Conservation (phyloP, 1,284 basidiomycete species). For the Pseudozyma sp. region DNA sequence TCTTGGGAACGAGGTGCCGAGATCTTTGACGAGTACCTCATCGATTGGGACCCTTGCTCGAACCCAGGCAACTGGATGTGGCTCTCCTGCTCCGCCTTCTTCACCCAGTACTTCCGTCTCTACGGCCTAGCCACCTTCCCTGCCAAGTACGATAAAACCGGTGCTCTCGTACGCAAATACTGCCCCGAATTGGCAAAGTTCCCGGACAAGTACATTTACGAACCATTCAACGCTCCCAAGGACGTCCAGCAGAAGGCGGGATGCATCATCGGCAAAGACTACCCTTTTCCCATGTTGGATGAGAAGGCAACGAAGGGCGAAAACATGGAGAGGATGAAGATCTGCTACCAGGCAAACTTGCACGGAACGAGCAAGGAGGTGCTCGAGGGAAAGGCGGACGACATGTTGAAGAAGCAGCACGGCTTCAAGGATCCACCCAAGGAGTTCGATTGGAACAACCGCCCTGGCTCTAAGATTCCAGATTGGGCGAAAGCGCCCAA, state of each 20-base stretch:
- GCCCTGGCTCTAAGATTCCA: slow-evolving; percentile 46
- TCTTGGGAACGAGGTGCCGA: slow-evolving; percentile 74
- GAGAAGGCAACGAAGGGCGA: slow-evolving; percentile 60
- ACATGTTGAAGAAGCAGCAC: slow-evolving; percentile 53
- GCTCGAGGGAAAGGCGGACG: slow-evolving; percentile 56
- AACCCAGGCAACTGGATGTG: slow-evolving; percentile 73
- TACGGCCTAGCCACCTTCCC: slow-evolving; percentile 71
- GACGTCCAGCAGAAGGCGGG: slow-evolving; percentile 59
- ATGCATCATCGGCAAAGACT: slow-evolving; percentile 62
- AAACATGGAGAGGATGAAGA: slow-evolving; percentile 52
- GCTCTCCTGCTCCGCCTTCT: slow-evolving; percentile 72
- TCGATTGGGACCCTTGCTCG: slow-evolving; percentile 71
- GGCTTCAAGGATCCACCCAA: slow-evolving; percentile 41
- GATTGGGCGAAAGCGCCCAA: slow-evolving; percentile 55
- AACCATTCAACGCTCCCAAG: slow-evolving; percentile 54
- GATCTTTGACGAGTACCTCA: slow-evolving; percentile 71
- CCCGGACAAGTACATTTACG: slow-evolving; percentile 63
- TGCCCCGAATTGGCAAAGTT: slow-evolving; percentile 68
- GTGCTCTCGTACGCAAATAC: slow-evolving; percentile 71
- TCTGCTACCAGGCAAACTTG: slow-evolving; percentile 47
- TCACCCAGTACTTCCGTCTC: slow-evolving; percentile 68
- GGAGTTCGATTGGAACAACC: slow-evolving; percentile 35
- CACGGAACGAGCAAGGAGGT: slow-evolving; percentile 57
- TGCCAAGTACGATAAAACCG: slow-evolving; percentile 71
- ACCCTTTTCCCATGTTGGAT: slow-evolving; percentile 60